These are phyloP conservation scores for Aspergillus sergii DNA, from an alignment of 2,329 filamentous ascomycete species.

Conservation along the genomic window DNA sequence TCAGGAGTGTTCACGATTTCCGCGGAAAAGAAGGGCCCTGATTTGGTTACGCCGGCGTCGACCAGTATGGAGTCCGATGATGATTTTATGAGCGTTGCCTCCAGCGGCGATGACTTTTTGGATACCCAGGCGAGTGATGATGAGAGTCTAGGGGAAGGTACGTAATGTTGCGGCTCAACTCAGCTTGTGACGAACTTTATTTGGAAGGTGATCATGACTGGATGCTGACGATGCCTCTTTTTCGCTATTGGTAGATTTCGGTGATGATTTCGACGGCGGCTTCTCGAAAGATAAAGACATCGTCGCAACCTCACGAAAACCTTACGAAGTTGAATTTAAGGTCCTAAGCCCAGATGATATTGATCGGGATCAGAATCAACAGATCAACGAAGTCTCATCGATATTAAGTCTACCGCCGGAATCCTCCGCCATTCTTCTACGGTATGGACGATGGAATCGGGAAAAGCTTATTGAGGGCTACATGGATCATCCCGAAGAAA, in stretches of 20 bases:
- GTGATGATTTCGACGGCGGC: constrained; percentile 60
- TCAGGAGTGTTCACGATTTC: constrained; percentile 16
- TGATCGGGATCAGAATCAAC: constrained; percentile 78
- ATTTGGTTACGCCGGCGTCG: constrained; percentile 45
- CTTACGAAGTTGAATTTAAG: constrained; percentile 83
- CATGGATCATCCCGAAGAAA: constrained; percentile 82
- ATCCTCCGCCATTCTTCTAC: constrained; percentile 84
- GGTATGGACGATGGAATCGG: constrained; percentile 93
- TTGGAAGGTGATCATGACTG: not conserved
- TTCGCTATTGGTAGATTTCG: constrained; percentile 51
- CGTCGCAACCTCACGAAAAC: constrained; percentile 69
- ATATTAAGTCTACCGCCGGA: constrained; percentile 89
- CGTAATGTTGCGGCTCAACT: constrained; percentile 8
- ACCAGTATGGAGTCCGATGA: constrained; percentile 90
- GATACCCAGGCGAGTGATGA: constrained; percentile 73
- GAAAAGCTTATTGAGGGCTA: constrained; percentile 93
- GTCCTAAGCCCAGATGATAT: constrained; percentile 81
- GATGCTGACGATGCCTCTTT: not conserved
- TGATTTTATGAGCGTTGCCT: constrained; percentile 83
- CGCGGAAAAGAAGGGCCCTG: constrained; percentile 29
- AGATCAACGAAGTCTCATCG: constrained; percentile 87
- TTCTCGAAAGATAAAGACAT: constrained; percentile 72
- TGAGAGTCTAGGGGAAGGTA: constrained; percentile 51
- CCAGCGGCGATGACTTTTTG: constrained; percentile 72
- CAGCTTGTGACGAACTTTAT: not conserved